Evolutionary conservation across 2,329 filamentous ascomycete genomes (phyloP).

Genomic region (Didymellaceae sp.): DNA sequence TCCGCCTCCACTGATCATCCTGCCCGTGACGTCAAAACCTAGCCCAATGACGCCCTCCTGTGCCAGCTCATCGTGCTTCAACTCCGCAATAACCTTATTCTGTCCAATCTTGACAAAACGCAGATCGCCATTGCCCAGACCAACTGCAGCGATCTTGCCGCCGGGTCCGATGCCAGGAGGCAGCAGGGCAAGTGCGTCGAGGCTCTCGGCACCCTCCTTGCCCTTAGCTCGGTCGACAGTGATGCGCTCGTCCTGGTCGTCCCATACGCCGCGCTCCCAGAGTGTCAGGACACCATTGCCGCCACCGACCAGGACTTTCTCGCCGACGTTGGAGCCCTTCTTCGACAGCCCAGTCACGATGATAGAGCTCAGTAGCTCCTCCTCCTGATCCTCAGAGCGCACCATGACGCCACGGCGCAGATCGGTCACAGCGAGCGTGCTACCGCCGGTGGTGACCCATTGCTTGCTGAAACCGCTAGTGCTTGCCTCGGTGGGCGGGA

Average conservation of each 20-base stretch:
- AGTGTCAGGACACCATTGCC: conserved; percentile 83
- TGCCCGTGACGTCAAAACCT: conserved; percentile 81
- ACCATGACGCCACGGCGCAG: conserved; percentile 84
- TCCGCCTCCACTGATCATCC: conserved; percentile 90
- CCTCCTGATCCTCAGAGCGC: conserved; percentile 92
- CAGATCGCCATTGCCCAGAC: conserved; percentile 80
- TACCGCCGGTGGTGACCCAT: conserved; percentile 92
- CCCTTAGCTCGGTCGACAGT: conserved; percentile 69
- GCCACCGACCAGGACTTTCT: conserved; percentile 78
- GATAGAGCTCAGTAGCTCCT: conserved; percentile 82
- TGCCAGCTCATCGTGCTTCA: conserved; percentile 77
- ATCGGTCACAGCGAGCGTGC: conserved; percentile 89
- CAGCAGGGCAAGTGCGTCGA: conserved; percentile 78
- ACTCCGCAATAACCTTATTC: conserved; percentile 72
- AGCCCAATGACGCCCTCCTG: conserved; percentile 79
- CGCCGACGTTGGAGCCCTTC: conserved; percentile 71
- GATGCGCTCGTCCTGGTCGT: conserved; percentile 90
- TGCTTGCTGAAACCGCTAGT: conserved; percentile 92
- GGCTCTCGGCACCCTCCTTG: conserved; percentile 72
- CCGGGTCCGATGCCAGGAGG: conserved; percentile 71
- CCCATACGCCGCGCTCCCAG: conserved; percentile 95
- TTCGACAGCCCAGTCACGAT: conserved; percentile 80
- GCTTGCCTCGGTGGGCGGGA: conserved; percentile 79
- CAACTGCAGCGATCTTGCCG: conserved; percentile 78
- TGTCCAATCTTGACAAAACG: conserved; percentile 76